Percentiles rank a stretch among this genome's conserved stretches.
phyloP scores from a whole-genome alignment of 805 yeast species.

The Candida awuae region DNA sequence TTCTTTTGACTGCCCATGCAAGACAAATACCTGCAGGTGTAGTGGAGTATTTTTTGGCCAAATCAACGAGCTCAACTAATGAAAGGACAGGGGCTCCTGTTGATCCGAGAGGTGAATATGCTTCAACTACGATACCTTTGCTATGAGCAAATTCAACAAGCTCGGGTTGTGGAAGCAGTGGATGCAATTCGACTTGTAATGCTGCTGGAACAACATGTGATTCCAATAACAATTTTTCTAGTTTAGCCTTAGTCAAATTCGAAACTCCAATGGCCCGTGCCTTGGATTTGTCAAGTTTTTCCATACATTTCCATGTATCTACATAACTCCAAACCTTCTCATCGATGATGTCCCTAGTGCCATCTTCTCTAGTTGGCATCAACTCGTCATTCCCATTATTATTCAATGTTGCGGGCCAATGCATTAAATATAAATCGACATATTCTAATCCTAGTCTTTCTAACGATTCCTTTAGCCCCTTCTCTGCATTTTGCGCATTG shows the following conservation, averaged over 20 bases:
- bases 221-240: slow-evolving; percentile 42
- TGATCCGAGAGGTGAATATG: slow-evolving; percentile 74
- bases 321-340: slow-evolving; percentile 31
- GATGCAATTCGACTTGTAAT: slow-evolving; percentile 74
- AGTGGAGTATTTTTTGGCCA: slow-evolving; percentile 39
- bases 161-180: slow-evolving; percentile 59
- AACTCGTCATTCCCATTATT: slow-evolving; percentile 31
- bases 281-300: slow-evolving; percentile 46
- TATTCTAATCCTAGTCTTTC: slow-evolving; percentile 47
- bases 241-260: slow-evolving; percentile 53
- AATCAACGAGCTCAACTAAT: slow-evolving; percentile 33
- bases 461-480: slow-evolving; percentile 45
- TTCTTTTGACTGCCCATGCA: slow-evolving; percentile 53
- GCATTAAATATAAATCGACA: slow-evolving; percentile 58
- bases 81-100: slow-evolving; percentile 45
- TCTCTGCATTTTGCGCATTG: slow-evolving; percentile 31
- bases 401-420: slow-evolving; percentile 51
- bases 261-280: slow-evolving; percentile 71
- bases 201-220: slow-evolving; percentile 56
- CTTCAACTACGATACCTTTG: slow-evolving; percentile 55
- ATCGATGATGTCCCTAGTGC: slow-evolving; percentile 27
- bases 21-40: slow-evolving; percentile 45
- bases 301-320: slow-evolving; percentile 62
- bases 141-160: slow-evolving; percentile 44
- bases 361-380: slow-evolving; percentile 31